Evolutionary conservation across 1,284 basidiomycete genomes (phyloP), one percentile per base, ranked within the genome.

Genomic region (Cystobasidiaceae sp.): DNA sequence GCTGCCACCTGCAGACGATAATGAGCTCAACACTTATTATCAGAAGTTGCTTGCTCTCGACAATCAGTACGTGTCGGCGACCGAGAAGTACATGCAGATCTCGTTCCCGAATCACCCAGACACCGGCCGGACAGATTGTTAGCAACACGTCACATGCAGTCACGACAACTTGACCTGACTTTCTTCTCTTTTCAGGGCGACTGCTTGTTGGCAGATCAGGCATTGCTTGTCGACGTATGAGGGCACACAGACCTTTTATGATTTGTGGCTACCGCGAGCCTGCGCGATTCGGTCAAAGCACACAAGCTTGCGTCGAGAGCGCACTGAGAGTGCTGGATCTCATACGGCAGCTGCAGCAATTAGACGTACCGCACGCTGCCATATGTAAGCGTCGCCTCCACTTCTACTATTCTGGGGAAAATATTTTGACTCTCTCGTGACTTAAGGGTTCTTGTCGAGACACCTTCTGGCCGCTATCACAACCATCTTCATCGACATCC

Each of bases 261-360:
- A 41, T 56, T n/a, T 27, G 54, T 25, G 54, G 54, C 19, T 56
- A 56, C 41, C n/a, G 54, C 23, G 54, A 56, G 27, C 54, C 54
- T 11, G 27, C 21, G 1, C 54, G 54, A 43, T 56, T 56, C 41
- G 54, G 54, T 15, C 45, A 56, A 25, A 56, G 54, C 37, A 56
- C 54, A 23, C 21, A 17, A n/a, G 17, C 54, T 44, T 56, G 54
- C 25, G 41, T 56, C 11, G 37, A 56, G 9, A 1, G 30, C 4
- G 54, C 54, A 30, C 4, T 56, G 3, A 28, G 32, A 32, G 54
- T 56, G 7, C 54, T 56, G 13, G 41, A 41, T 19, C 17, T 33
- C 5, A 19, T 56, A n/a, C 11, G 41, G 19, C 27, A 56, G 32
- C 21, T 56, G 13, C 39, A 43, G 19, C 39, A 41, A 37, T 13